Conservation (phyloP, 1,284 basidiomycete genomes). For the Ustilago hordei region DNA sequence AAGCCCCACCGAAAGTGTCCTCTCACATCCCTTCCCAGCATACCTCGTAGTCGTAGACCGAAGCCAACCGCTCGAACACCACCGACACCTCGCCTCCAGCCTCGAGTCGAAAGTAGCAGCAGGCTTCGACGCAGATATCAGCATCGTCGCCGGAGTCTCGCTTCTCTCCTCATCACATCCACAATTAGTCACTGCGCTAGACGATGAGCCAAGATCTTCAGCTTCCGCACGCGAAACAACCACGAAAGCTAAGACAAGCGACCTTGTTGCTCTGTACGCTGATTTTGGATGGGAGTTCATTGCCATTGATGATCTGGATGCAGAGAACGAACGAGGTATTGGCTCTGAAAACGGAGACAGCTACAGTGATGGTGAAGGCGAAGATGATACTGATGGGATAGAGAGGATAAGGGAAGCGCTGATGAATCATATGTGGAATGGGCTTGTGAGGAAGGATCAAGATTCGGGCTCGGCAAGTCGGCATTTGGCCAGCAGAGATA, state of each 20-base stretch:
- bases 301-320: conserved; percentile 42
- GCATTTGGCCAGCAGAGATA: not conserved
- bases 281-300: conserved; percentile 62
- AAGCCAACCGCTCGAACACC: conserved; percentile 28
- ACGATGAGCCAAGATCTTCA: conserved; percentile 12
- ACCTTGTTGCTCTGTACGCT: conserved; percentile 54
- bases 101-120: conserved; percentile 24
- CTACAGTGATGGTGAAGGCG: conserved; percentile 22
- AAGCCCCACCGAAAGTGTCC: not conserved
- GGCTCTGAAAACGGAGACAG: conserved; percentile 17
- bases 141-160: conserved; percentile 39
- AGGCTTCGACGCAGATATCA: conserved; percentile 40
- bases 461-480: not conserved
- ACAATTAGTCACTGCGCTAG: conserved; percentile 18
- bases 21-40: conserved; percentile 26
- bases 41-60: conserved; percentile 44
- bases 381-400: conserved; percentile 48
- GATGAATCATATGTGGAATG: conserved; percentile 60
- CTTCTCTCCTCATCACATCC: conserved; percentile 13
- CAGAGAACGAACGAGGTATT: not conserved
- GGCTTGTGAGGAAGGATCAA: conserved; percentile 43
- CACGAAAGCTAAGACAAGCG: conserved; percentile 24
- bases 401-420: conserved; percentile 59
- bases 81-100: conserved; percentile 14
- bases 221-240: conserved; percentile 1